These are phyloP conservation scores for Saccharomycopsis crataegensis DNA, from an alignment of 1,139 yeast genomes.

Conservation along the genomic window DNA sequence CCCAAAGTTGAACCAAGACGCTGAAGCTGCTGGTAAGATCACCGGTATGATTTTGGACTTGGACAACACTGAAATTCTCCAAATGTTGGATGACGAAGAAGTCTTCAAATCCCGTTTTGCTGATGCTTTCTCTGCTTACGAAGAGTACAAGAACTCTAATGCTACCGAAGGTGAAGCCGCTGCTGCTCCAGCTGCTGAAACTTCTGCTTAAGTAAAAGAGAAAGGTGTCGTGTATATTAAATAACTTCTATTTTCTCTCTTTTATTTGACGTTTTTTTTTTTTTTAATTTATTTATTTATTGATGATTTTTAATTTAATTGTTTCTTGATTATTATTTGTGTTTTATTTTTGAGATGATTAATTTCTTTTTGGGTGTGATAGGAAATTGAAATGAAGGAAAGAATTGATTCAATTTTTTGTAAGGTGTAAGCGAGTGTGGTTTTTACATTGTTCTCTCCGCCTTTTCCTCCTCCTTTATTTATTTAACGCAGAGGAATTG, in stretches of 20 bases:
- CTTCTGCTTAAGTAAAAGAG: not conserved
- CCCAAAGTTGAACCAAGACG: conserved; percentile 72
- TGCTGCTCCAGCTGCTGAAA: conserved; percentile 8
- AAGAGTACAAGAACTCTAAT: conserved; percentile 53
- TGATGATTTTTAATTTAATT: not conserved
- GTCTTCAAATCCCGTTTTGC: conserved; percentile 86
- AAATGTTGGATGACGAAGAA: conserved; percentile 83
- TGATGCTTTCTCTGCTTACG: conserved; percentile 92
- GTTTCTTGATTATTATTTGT: too few relatives aligned
- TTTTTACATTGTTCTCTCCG: too few relatives aligned
- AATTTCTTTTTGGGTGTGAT: not conserved
- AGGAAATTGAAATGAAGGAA: not conserved
- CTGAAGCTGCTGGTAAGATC: conserved; percentile 96
- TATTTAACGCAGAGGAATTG: not conserved
- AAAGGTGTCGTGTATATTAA: not conserved
- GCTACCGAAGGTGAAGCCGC: conserved; percentile 24
- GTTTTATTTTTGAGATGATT: not conserved
- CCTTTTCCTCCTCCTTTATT: not conserved
- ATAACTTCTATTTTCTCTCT: not conserved
- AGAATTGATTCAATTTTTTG: too few relatives aligned
- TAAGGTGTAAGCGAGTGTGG: too few relatives aligned
- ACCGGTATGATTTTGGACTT: conserved; percentile 98
- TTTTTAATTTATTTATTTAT: not conserved
- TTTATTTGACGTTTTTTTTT: not conserved
- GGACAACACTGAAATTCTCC: conserved; percentile 86